Evolutionary conservation across 768 basidiomycete species (phyloP), one percentile per base, ranked within the genome.

Genomic region (Kwoniella heveanensis): DNA sequence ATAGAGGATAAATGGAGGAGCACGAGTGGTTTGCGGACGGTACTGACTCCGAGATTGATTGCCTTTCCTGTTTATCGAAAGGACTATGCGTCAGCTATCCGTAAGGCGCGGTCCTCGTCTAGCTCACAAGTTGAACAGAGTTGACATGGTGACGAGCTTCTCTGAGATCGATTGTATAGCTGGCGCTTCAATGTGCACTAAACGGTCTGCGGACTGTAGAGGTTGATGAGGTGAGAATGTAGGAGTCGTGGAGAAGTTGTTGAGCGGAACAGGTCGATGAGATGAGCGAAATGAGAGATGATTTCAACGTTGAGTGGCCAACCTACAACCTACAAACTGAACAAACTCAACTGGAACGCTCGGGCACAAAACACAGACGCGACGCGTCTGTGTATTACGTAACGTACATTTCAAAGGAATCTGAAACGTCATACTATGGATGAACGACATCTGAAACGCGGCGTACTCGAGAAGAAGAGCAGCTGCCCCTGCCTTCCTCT

Each of bases 121-220:
- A 55, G 55, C 78, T 75, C 50, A 77, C 78, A 79, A 55, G 63
- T 75, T 77, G 68, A 79, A 79, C 22, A 79, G 52, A 4, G 76
- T 77, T 1, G 78, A 77, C 78, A 79, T 79, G 32, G 19, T 17
- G 32, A 32, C 13, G 32, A 32, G 5, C 32, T 32, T 32, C 32
- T 32, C 7, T 32, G 32, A 32, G n/a, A n/a, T n/a, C n/a, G n/a
- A n/a, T n/a, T n/a, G n/a, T n/a, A n/a, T n/a, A n/a, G n/a, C n/a
- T n/a, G n/a, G n/a, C n/a, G n/a, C n/a, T n/a, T n/a, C n/a, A n/a
- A n/a, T n/a, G n/a, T n/a, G n/a, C n/a, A n/a, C n/a, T n/a, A n/a
- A n/a, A n/a, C n/a, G n/a, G n/a, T n/a, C n/a, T n/a, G n/a, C n/a
- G n/a, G n/a, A n/a, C n/a, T n/a, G n/a, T n/a, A n/a, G n/a, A n/a